A percentile compares a stretch with the other conserved stretches of the same genome.
These are phyloP conservation scores for Malus hybrid DNA, from an alignment of 331 rosid species.

Conservation along the genomic window DNA sequence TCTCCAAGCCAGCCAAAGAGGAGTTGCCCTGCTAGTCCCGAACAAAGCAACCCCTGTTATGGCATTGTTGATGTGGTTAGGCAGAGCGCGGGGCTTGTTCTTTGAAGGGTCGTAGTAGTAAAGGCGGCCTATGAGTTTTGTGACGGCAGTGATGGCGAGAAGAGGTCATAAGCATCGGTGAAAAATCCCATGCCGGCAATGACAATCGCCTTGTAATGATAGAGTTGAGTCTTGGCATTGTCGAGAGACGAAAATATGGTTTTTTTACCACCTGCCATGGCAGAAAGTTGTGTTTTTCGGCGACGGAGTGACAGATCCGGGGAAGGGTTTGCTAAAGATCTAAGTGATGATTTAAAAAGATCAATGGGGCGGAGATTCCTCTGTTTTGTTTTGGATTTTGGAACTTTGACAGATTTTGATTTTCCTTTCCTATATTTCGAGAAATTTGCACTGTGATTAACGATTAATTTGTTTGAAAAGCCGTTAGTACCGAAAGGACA, in stretches of 20 bases:
- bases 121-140: slow-evolving; percentile 15
- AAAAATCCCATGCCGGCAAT: slow-evolving; percentile 20
- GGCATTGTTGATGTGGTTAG: slow-evolving; percentile 3
- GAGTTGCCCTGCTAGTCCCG: slow-evolving; percentile 16
- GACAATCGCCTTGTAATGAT: slow-evolving; percentile 18
- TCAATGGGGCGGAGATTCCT: background rate
- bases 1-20: slow-evolving; percentile 26
- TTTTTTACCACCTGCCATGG: slow-evolving; percentile 7
- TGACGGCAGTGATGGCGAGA: slow-evolving; percentile 13
- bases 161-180: slow-evolving; percentile 20
- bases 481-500: background rate
- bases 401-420: background rate
- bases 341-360: background rate
- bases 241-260: slow-evolving; percentile 13
- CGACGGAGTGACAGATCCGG: background rate
- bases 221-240: slow-evolving; percentile 22
- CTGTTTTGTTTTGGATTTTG: background rate
- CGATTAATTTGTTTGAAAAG: background rate
- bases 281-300: background rate
- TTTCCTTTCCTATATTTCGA: background rate
- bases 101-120: slow-evolving; percentile 7
- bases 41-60: slow-evolving; percentile 14
- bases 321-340: background rate
- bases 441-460: slow-evolving; percentile 5
- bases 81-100: background rate